These are phyloP conservation scores for Fusarium brevicatenulatum DNA, from an alignment of 2,329 filamentous ascomycete species.

Conservation along the genomic window DNA sequence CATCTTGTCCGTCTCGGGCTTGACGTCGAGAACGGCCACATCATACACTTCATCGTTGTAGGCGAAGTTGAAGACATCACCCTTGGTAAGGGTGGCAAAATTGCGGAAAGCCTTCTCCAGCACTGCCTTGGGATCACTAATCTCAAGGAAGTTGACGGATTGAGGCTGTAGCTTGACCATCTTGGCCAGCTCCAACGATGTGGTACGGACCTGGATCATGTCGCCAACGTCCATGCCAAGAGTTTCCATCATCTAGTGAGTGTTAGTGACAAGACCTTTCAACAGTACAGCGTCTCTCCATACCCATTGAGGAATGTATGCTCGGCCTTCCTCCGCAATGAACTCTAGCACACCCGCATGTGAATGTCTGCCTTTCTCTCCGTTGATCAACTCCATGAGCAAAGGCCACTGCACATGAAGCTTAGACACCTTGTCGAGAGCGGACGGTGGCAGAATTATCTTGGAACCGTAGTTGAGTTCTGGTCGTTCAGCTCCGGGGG, in stretches of 20 bases:
- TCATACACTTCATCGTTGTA: conserved; percentile 97
- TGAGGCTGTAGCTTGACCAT: conserved; percentile 98
- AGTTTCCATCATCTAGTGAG: conserved; percentile 86
- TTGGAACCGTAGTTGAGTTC: conserved; percentile 97
- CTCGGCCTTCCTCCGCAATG: conserved; percentile 95
- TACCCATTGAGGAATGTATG: conserved; percentile 96
- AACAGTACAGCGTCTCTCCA: conserved; percentile 33
- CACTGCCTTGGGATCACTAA: conserved; percentile 96
- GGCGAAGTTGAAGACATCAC: conserved; percentile 93
- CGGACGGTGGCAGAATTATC: conserved; percentile 95
- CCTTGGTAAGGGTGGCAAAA: conserved; percentile 92
- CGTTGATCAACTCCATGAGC: conserved; percentile 95
- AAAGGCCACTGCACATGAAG: conserved; percentile 97
- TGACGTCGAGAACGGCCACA: conserved; percentile 92
- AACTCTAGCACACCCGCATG: conserved; percentile 98
- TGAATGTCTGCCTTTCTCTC: conserved; percentile 79
- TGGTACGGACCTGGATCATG: conserved; percentile 93
- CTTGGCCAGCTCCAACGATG: conserved; percentile 87
- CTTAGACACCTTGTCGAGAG: conserved; percentile 94
- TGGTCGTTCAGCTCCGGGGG: conserved; percentile 87
- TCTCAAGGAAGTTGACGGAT: conserved; percentile 92
- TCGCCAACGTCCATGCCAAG: conserved; percentile 90
- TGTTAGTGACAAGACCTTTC: conserved; percentile 33
- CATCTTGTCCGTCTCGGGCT: conserved; percentile 83
- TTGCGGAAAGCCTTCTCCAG: conserved; percentile 96